Percentiles rank a stretch among this genome's conserved stretches.
These are phyloP conservation scores for Turritis glabra DNA, from an alignment of 345 rosid species.

Conservation along the genomic window DNA sequence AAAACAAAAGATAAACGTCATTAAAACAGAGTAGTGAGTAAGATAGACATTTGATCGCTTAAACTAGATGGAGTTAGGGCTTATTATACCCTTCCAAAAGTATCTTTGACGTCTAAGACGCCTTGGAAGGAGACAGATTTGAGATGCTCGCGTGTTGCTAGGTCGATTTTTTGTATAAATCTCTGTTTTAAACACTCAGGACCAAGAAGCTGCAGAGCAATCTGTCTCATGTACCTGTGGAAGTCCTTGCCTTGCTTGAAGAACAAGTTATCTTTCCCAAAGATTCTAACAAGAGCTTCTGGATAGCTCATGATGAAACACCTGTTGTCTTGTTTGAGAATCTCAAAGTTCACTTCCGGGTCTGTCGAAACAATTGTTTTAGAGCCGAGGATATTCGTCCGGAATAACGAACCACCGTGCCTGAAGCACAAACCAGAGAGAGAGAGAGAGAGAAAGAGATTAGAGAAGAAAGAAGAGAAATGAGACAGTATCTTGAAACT, in stretches of 20 bases:
- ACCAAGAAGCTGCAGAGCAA: conserved; percentile 40
- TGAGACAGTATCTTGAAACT: not conserved
- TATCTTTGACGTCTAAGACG: conserved; percentile 40
- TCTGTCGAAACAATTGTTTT: conserved; percentile 46
- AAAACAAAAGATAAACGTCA: not conserved
- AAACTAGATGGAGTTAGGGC: not conserved
- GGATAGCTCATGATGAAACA: conserved; percentile 39
- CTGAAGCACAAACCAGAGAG: conserved; percentile 28
- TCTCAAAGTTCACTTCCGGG: conserved; percentile 40
- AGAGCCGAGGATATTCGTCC: conserved; percentile 42
- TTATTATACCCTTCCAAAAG: not conserved
- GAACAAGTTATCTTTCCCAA: conserved; percentile 38
- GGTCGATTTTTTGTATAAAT: conserved; percentile 34
- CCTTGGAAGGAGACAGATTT: conserved; percentile 32
- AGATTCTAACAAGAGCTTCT: conserved; percentile 39
- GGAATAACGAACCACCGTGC: conserved; percentile 49
- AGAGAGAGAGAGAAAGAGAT: not conserved
- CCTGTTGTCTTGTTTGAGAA: conserved; percentile 50
- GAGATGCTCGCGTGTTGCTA: conserved; percentile 24
- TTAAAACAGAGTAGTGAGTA: not conserved
- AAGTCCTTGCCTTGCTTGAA: conserved; percentile 32
- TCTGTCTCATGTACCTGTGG: conserved; percentile 44
- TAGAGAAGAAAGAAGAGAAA: not conserved
- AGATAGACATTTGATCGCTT: not conserved
- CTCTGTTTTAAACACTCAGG: conserved; percentile 33